A percentile compares a stretch with the other conserved stretches of the same genome.
These are phyloP conservation scores for Castanopsis chinensis DNA, from an alignment of 306 rosid species.

Conservation along the genomic window DNA sequence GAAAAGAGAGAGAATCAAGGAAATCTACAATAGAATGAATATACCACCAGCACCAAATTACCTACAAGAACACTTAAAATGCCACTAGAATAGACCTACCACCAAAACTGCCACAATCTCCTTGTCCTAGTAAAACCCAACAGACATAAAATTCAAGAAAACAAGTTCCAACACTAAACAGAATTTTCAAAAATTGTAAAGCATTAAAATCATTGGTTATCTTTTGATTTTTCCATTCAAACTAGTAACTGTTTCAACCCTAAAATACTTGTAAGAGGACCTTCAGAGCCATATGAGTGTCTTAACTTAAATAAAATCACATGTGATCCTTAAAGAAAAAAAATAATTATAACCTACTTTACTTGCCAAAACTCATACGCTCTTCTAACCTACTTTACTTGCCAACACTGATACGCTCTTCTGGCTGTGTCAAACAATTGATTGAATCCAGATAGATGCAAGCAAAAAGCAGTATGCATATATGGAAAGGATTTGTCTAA, in stretches of 20 bases:
- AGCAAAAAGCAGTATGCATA: neutral
- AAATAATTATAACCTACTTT: neutral
- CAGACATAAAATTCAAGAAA: neutral
- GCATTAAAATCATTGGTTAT: neutral
- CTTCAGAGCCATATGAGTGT: neutral
- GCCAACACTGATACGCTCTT: neutral
- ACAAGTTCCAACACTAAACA: neutral
- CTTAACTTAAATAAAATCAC: neutral
- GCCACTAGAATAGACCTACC: neutral
- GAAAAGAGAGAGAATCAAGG: no score
- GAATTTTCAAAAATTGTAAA: neutral
- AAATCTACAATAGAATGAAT: neutral
- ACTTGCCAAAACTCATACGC: neutral
- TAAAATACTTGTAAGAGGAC: neutral
- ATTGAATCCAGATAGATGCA: neutral
- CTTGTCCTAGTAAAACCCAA: neutral
- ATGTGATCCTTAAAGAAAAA: neutral
- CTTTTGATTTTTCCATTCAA: neutral
- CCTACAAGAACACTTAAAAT: neutral
- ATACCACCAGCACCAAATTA: neutral
- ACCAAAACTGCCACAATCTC: neutral
- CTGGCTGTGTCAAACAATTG: neutral
- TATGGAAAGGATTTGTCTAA: neutral
- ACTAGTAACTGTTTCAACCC: neutral
- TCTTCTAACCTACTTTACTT: neutral